Evolutionary conservation across 495 filamentous ascomycete genomes (phyloP).

Genomic region (Chaetomium fimeti): DNA sequence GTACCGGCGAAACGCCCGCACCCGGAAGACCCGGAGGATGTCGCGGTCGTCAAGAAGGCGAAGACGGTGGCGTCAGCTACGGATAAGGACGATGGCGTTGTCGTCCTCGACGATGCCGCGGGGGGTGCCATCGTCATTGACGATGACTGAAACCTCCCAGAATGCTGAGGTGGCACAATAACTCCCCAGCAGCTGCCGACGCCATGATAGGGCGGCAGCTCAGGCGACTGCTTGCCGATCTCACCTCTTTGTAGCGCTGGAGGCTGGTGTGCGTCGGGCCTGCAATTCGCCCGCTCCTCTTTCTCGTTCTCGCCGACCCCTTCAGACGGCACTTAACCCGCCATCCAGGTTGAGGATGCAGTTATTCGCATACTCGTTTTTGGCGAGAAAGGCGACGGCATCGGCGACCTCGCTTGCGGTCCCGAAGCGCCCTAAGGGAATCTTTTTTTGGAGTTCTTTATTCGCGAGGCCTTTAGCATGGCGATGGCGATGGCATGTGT

Average conservation of each 20-base stretch:
- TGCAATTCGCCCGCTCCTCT: too few species aligned
- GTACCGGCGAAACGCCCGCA: constrained; percentile 41
- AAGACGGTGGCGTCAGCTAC: constrained; percentile 36
- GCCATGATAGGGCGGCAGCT: constrained; percentile 8
- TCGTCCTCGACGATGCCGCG: constrained; percentile 56
- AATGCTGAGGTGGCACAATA: neutral
- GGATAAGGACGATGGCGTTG: constrained; percentile 49
- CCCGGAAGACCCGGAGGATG: constrained; percentile 34
- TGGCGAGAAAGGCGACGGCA: constrained; percentile 73
- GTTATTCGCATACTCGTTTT: constrained; percentile 77
- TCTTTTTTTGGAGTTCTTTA: constrained; percentile 36
- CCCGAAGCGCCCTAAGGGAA: constrained; percentile 72
- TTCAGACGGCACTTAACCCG: constrained; percentile 57
- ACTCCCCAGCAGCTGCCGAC: neutral
- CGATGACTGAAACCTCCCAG: constrained; percentile 50
- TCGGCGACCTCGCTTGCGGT: constrained; percentile 70
- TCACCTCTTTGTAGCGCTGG: too few species aligned
- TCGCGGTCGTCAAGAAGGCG: constrained; percentile 41
- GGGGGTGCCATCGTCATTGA: constrained; percentile 71
- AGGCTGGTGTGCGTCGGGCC: neutral
- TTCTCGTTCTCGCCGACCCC: neutral
- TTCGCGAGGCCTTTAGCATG: constrained; percentile 8
- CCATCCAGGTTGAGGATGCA: constrained; percentile 86
- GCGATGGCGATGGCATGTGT: neutral
- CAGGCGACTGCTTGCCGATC: too few species aligned